Base-by-base conservation (phyloP, 1,139 yeast genomes). In the Starmera stellimalicola region DNA sequence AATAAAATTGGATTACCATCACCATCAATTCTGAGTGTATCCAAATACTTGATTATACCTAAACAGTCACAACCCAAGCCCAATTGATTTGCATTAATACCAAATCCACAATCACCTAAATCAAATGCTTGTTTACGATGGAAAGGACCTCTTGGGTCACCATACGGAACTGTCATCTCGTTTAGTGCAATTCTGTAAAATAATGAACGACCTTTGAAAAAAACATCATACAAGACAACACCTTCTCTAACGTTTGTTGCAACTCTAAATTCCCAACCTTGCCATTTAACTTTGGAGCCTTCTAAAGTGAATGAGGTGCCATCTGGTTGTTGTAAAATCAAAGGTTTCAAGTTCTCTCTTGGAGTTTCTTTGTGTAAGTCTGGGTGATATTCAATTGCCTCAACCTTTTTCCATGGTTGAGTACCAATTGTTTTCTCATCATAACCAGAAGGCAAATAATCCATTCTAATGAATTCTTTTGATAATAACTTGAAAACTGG, bases 41-140 rank as follows among this genome's bases (percentile, higher is more conserved):
- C 88, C 52, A 83, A 60, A 63, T 84, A 84, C 56, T 81, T 77
- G 58, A 84, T 82, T 44, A 78, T 79, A 47, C 95, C 95, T 38
- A 84, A 70, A 67, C 95, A 84, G 63, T 84, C 94, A 62, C 95
- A 84, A 33, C 95, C 95, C 44, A 84, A 69, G 36, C 63, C 66
- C 53, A 84, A 71, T 41, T 72, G 72, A 63, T 84, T 82, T 50
- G 85, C 94, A 46, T 72, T 73, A 44, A 67, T 71, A 55, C 95
- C 95, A 47, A 84, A 85, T 18, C 94, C 95, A 64, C 85, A 77
- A 58, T 84, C 95, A 57, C 95, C 94, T 52, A 84, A 70, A 59
- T 84, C 95, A 51, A 84, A 84, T 20, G 95, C 95, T 67, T 82
- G 93, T 64, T 84, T 84, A 67, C 94, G 75, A 63, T 83, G 94